A percentile compares a stretch with the other conserved stretches of the same genome.
phyloP scores from a whole-genome alignment of 495 filamentous ascomycete species.

The Daldinia bambusicola region DNA sequence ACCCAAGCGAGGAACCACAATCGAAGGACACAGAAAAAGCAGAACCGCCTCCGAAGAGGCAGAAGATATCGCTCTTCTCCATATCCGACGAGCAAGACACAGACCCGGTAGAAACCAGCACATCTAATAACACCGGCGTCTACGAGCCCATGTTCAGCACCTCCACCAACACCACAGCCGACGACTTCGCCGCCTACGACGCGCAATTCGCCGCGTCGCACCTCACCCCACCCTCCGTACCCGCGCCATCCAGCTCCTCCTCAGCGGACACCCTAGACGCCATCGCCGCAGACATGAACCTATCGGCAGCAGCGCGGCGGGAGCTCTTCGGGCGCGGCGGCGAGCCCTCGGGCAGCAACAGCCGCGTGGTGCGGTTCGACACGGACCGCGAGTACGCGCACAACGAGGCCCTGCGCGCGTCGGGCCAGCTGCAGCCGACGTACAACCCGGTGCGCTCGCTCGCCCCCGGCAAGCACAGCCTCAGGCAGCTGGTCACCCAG shows the following conservation, averaged over 20 bases:
- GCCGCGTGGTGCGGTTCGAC: constrained; percentile 79
- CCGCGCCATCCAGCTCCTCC: constrained; percentile 19
- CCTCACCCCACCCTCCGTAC: constrained; percentile 8
- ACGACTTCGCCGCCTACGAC: constrained; percentile 52
- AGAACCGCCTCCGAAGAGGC: constrained; percentile 47
- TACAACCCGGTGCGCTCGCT: constrained; percentile 87
- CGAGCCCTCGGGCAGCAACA: constrained; percentile 42
- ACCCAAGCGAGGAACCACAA: constrained; percentile 31
- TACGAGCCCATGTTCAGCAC: constrained; percentile 58
- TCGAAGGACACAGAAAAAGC: constrained; percentile 9
- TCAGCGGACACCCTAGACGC: constrained; percentile 63
- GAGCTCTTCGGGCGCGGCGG: constrained; percentile 80
- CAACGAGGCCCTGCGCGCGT: constrained; percentile 78
- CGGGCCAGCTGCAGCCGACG: constrained; percentile 63
- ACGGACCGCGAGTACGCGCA: constrained; percentile 84
- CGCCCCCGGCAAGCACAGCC: constrained; percentile 80
- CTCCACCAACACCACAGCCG: constrained; percentile 36
- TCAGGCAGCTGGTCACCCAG: constrained; percentile 86
- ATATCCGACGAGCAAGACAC: constrained; percentile 47
- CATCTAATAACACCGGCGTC: constrained; percentile 39
- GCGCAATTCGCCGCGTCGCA: constrained; percentile 43
- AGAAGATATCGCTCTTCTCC: constrained; percentile 59
- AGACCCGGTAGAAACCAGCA: constrained; percentile 2
- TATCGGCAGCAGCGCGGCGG: constrained; percentile 75
- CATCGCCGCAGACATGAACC: constrained; percentile 77